Conservation (phyloP, 139 green algal species). For the Auxenochlorella protothecoides region DNA sequence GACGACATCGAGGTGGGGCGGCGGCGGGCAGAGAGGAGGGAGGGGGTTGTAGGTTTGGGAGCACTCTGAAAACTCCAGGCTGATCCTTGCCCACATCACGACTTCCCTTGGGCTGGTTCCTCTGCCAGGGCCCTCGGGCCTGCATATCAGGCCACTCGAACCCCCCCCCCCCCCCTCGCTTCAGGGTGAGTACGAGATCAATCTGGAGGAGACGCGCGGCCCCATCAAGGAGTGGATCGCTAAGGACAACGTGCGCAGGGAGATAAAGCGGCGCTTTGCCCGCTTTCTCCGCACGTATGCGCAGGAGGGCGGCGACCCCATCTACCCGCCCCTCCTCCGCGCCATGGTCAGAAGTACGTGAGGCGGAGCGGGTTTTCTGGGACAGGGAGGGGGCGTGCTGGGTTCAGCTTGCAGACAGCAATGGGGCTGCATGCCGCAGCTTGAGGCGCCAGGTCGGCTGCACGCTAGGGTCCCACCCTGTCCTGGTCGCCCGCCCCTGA, state of each 20-base stretch:
- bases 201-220: conserved; percentile 48
- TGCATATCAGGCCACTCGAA: conserved; percentile 1
- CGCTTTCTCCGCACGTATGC: conserved; percentile 52
- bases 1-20: conserved; percentile 29
- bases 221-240: conserved; percentile 53
- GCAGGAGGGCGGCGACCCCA: conserved; percentile 34
- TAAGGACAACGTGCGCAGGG: conserved; percentile 39
- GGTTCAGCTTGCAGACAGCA: too few species aligned
- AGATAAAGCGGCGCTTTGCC: conserved; percentile 50
- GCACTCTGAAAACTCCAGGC: too few species aligned
- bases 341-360: conserved; percentile 46
- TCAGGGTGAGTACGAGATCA: conserved; percentile 29
- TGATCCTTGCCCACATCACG: too few species aligned
- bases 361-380: too few species aligned
- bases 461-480: too few species aligned
- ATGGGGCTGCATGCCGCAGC: too few species aligned
- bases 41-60: too few species aligned
- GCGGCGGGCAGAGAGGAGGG: neutral
- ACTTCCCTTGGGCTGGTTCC: neutral
- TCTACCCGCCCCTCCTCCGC: conserved; percentile 48
- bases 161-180: neutral
- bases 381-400: too few species aligned
- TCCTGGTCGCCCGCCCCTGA: too few species aligned
- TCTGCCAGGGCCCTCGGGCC: neutral
- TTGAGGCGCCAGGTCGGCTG: too few species aligned